Conservation (phyloP, 1,139 yeast genomes). For the Meyerozyma carpophila region DNA sequence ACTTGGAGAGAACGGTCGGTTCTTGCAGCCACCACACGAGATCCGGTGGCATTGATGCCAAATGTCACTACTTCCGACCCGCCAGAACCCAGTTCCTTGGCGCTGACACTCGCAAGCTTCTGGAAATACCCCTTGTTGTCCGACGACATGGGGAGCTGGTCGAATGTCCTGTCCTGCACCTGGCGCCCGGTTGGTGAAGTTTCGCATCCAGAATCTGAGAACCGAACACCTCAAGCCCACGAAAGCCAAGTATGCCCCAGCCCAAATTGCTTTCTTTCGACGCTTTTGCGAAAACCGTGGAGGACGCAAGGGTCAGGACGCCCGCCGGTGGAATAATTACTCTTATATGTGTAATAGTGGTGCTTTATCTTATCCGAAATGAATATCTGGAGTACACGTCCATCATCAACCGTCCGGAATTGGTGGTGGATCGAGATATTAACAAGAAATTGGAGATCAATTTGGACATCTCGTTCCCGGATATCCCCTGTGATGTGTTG, state of each 20-base stretch:
- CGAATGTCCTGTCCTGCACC: no score
- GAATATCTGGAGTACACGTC: constrained; percentile 74
- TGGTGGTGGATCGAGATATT: constrained; percentile 84
- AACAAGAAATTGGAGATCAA: constrained; percentile 72
- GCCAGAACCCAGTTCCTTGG: constrained; percentile 12
- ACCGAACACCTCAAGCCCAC: no score
- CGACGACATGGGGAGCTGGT: neutral
- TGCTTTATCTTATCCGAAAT: constrained; percentile 57
- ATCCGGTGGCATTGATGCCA: constrained; percentile 36
- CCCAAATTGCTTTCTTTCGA: constrained; percentile 64
- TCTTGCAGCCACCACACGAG: constrained; percentile 40
- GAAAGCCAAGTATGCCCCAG: neutral
- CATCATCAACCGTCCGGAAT: constrained; percentile 68
- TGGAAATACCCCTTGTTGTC: neutral
- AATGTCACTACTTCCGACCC: constrained; percentile 28
- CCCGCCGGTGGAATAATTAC: constrained; percentile 89
- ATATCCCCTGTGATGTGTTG: constrained; percentile 71
- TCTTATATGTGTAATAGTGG: constrained; percentile 57
- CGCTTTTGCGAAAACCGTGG: constrained; percentile 91
- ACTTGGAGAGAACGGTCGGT: constrained; percentile 42
- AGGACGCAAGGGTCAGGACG: constrained; percentile 85
- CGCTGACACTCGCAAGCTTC: neutral
- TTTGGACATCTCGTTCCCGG: constrained; percentile 76
- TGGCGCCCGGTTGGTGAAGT: neutral
- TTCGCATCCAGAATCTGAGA: neutral